Base-by-base conservation (phyloP, 805 yeast species). In the Kuraishia piskuri region DNA sequence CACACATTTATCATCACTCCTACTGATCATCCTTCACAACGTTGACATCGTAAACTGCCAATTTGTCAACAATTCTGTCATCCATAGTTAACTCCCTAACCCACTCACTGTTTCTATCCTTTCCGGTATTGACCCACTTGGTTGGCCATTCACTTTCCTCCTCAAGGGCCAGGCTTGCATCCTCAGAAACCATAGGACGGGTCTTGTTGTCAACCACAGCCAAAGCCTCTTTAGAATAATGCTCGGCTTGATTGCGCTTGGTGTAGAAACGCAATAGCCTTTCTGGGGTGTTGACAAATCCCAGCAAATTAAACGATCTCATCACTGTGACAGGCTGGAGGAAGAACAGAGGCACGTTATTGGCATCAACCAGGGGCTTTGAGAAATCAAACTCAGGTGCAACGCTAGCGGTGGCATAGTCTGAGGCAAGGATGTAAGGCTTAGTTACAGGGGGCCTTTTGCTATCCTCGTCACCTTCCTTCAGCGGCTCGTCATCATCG, bases 81-180 rank as follows among this genome's bases (percentile, higher is more conserved):
- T 92, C 98, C 25, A 80, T 80, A 7, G 64, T 72, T 49, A 91
- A 71, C 24, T 86, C 91, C 62, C 83, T 82, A 53, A 85, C 82
- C 99, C 99, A 92, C 65, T 92, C 97, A 58, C 96, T 86, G 46
- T 79, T 71, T 58, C 82, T 85, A 52, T 81, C 86, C 49, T 68
- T 65, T n/a, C 96, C 96, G 55, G 76, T 77, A 58, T 82, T 76
- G 36, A 88, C 86, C 96, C 97, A 92, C 54, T 78, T 77, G 53
- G 72, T 68, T 14, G 97, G 96, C 97, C 97, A 92, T 58, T 88
- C 92, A 5, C 67, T 62, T 64, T 91, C 97, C 66, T 90, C 97
- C 46, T 73, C 81, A 20, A 65, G 63, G 17, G 78, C 79, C 55
- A 71, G 66, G 24, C 66, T 62, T 52, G 70, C 61, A 53, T 79